A percentile compares a stretch with the other conserved stretches of the same genome.
phyloP scores from a whole-genome alignment of 768 basidiomycete species.

The Pisolithus microcarpus region DNA sequence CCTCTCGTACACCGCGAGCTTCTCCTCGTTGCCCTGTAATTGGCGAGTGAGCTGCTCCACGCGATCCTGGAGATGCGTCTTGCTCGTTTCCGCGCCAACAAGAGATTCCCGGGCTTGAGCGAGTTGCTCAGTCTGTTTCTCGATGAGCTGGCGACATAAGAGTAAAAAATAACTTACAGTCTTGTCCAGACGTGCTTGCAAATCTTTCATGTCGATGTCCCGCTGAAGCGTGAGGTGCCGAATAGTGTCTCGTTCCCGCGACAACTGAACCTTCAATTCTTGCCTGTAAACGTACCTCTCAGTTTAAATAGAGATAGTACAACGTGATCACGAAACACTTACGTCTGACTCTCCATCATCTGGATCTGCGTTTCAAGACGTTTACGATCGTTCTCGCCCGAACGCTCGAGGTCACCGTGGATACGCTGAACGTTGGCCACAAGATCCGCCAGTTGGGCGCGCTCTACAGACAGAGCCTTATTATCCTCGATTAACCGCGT shows the following conservation, averaged over 20 bases:
- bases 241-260: conserved; percentile 65
- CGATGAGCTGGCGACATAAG: conserved; percentile 6
- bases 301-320: not conserved
- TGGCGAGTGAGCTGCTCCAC: conserved; percentile 40
- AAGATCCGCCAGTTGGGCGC: conserved; percentile 78
- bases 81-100: conserved; percentile 68
- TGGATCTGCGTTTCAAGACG: conserved; percentile 76
- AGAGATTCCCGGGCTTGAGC: conserved; percentile 64
- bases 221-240: conserved; percentile 74
- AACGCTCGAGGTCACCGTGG: conserved; percentile 80
- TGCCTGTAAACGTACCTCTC: conserved; percentile 39
- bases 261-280: conserved; percentile 62
- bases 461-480: conserved; percentile 67
- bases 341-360: conserved; percentile 76
- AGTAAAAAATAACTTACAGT: conserved; percentile 38
- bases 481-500: conserved; percentile 80
- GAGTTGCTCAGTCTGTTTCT: conserved; percentile 50
- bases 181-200: conserved; percentile 67
- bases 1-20: conserved; percentile 81
- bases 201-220: conserved; percentile 72
- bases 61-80: conserved; percentile 69
- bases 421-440: conserved; percentile 88
- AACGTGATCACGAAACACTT: conserved; percentile 16
- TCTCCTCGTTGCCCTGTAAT: conserved; percentile 73
- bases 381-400: conserved; percentile 74